phyloP scores from a whole-genome alignment of 75 land plant genomes.

The Sequoiadendron giganteum region DNA sequence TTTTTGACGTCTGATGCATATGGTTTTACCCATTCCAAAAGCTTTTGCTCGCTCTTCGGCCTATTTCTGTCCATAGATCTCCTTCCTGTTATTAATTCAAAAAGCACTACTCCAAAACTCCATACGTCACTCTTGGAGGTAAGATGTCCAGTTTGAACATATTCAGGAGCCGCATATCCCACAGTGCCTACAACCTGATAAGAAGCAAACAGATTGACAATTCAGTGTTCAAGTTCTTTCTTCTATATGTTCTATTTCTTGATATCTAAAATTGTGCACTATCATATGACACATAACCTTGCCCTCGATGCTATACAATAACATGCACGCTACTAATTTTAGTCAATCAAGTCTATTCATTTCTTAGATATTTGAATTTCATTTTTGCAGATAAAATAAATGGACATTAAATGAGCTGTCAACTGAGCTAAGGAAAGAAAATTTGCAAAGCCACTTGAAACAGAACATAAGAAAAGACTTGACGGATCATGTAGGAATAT shows the following conservation, averaged over 20 bases:
- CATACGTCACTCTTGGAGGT: conserved; percentile 85
- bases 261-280: background rate
- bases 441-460: background rate
- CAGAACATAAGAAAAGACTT: background rate
- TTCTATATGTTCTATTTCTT: background rate
- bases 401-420: background rate
- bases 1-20: conserved; percentile 50
- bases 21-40: conserved; percentile 85
- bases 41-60: conserved; percentile 70
- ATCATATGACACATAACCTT: background rate
- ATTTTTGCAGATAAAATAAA: background rate
- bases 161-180: conserved; percentile 97
- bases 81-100: conserved; percentile 87
- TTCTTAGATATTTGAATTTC: background rate
- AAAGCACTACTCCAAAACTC: conserved; percentile 89
- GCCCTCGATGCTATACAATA: conserved; percentile 2
- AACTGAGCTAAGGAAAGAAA: background rate
- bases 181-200: conserved; percentile 81
- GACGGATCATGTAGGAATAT: background rate
- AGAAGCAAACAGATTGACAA: conserved; percentile 6
- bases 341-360: background rate
- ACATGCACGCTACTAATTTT: background rate
- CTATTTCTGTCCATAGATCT: conserved; percentile 67
- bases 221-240: background rate
- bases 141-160: conserved; percentile 86